Evolutionary conservation across 345 rosid species (phyloP), one percentile per base, ranked within the genome.

Genomic region (Zanthoxylum bungeanum): DNA sequence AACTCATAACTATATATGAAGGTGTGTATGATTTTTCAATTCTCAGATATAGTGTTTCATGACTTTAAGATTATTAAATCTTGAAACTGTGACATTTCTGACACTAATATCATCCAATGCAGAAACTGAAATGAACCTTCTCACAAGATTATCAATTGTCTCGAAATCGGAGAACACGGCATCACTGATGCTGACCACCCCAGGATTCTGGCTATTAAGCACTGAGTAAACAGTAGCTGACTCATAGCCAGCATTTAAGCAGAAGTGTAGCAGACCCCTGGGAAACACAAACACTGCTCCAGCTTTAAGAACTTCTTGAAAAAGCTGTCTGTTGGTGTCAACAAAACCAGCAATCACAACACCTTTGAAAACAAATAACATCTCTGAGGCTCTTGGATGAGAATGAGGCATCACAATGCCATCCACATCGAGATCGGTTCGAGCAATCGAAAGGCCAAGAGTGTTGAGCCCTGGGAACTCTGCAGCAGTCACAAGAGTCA

Each of bases 381-480:
- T 57, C 82, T 93, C 96, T 0, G 96, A 67, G 50, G 96, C 84
- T 76, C 97, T 86, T 2, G 98, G 98, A 73, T 93, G 98, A 36
- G 85, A 74, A 57, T 91, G 96, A 19, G 87, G 87, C 64, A 83
- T 7, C 67, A 86, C 84, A 7, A 79, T 16, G n/a, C 98, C 88
- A 51, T 87, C 89, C 16, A 80, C 69, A 0, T 84, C 91, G 0
- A 91, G 79, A 69, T 91, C 97, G 21, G 87, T 87, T 42, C 98
- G 83, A 14, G 91, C 90, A 4, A 88, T 64, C 0, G 97, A 85
- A 62, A 93, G 85, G 72, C 98, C 91, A 0, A 88, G 91, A 2
- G 98, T 91, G 77, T 93, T 93, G 57, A 93, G 85, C 16, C 98
- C 98, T 28, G 93, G 88, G 75, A 81, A 88, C 47, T 90, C 97